Conservation (phyloP, 768 basidiomycete genomes). For the Kwoniella dejecticola region DNA sequence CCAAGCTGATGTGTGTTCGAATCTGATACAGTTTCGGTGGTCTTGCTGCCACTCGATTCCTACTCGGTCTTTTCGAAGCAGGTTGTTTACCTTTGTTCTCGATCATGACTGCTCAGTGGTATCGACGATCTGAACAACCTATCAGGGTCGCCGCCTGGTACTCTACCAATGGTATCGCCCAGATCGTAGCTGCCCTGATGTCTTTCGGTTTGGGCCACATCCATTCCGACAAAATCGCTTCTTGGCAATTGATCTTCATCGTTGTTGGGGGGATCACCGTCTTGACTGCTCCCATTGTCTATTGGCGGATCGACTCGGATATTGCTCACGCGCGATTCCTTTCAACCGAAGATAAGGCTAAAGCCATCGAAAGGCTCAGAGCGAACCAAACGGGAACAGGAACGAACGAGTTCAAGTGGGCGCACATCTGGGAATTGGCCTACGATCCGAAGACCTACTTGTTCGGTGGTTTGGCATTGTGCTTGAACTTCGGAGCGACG, state of each 20-base stretch:
- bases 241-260: slow-evolving; percentile 42
- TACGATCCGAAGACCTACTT: slow-evolving; percentile 36
- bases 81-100: slow-evolving; percentile 33
- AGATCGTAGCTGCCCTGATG: slow-evolving; percentile 4
- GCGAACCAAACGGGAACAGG: slow-evolving; percentile 44
- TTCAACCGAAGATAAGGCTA: slow-evolving; percentile 23
- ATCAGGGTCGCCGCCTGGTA: slow-evolving; percentile 47
- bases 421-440: slow-evolving; percentile 31
- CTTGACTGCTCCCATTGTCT: slow-evolving; percentile 30
- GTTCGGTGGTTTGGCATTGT: slow-evolving; percentile 15
- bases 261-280: slow-evolving; percentile 33
- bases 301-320: slow-evolving; percentile 24
- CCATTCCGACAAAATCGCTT: slow-evolving; percentile 21
- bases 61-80: slow-evolving; percentile 53
- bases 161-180: slow-evolving; percentile 44
- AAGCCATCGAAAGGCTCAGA: slow-evolving; percentile 35
- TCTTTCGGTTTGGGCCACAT: slow-evolving; percentile 31
- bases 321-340: slow-evolving; percentile 33
- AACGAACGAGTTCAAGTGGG: slow-evolving; percentile 33
- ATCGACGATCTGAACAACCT: slow-evolving; percentile 47
- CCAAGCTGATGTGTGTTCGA: no score
- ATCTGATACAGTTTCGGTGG: slow-evolving; percentile 21
- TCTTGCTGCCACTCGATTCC: slow-evolving; percentile 53
- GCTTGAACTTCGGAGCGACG: slow-evolving; percentile 25
- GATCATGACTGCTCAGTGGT: slow-evolving; percentile 54